Percentiles rank a stretch among this genome's conserved stretches.
phyloP scores from a whole-genome alignment of 306 rosid species.

The Quercus alba region DNA sequence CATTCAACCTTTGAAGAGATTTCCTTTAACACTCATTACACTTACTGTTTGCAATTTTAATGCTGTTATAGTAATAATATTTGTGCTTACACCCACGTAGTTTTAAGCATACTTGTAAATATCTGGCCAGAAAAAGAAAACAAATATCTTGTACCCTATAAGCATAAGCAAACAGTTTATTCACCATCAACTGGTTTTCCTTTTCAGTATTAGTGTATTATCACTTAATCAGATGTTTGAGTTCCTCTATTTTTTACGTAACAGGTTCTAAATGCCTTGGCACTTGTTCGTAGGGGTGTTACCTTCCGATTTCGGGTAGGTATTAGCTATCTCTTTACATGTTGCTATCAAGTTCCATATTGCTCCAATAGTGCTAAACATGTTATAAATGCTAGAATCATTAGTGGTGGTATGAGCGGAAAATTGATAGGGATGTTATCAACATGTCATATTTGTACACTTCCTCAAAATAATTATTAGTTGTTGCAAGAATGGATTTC shows the following conservation, averaged over 20 bases:
- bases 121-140: not conserved
- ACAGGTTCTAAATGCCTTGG: not conserved
- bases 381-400: not conserved
- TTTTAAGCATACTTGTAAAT: not conserved
- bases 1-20: not conserved
- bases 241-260: not conserved
- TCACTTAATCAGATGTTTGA: not conserved
- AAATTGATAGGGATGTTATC: not conserved
- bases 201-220: not conserved
- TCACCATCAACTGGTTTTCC: not conserved
- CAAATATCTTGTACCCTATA: not conserved
- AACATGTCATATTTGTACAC: not conserved
- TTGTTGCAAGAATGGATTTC: not conserved
- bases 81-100: not conserved
- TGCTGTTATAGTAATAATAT: not conserved
- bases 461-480: not conserved
- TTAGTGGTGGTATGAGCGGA: not conserved
- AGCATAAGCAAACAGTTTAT: not conserved
- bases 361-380: not conserved
- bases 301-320: constrained; percentile 3
- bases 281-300: not conserved
- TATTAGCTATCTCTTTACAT: not conserved
- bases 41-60: not conserved
- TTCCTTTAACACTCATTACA: not conserved
- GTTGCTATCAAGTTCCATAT: not conserved